Evolutionary conservation across 495 filamentous ascomycete genomes (phyloP).

Genomic region (Lepidopterella palustris): DNA sequence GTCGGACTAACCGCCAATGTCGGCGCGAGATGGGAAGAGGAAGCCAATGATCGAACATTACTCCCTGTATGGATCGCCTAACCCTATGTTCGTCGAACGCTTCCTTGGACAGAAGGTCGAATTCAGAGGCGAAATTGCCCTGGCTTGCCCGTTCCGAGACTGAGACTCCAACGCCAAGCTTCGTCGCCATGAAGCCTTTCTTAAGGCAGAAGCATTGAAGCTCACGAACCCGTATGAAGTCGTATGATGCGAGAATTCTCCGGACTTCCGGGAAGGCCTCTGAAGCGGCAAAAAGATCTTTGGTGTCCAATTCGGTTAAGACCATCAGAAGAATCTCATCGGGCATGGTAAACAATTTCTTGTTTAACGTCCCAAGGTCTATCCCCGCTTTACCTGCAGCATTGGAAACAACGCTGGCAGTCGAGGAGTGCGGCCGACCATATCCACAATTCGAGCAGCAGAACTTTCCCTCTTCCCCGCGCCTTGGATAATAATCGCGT

Average conservation of each 20-base stretch:
- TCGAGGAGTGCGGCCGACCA: not conserved
- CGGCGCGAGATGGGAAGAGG: conserved; percentile 44
- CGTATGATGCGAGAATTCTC: conserved; percentile 34
- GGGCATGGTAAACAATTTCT: conserved; percentile 29
- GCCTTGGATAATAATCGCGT: not conserved
- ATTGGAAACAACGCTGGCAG: too few relatives aligned
- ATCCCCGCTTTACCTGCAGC: too few relatives aligned
- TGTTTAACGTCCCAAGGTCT: too few relatives aligned
- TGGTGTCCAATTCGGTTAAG: conserved; percentile 35
- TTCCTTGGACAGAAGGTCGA: conserved; percentile 43
- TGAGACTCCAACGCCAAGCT: conserved; percentile 45
- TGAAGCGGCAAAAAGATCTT: conserved; percentile 38
- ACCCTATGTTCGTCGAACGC: conserved; percentile 35
- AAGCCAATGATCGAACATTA: conserved; percentile 42
- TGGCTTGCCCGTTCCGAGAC: conserved; percentile 4
- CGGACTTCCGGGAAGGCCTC: conserved; percentile 38
- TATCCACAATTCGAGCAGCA: not conserved
- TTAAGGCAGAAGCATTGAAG: conserved; percentile 49
- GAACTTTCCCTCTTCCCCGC: not conserved
- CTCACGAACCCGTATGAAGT: conserved; percentile 43
- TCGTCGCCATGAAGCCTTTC: conserved; percentile 34
- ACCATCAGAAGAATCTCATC: conserved; percentile 41
- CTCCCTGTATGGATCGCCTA: conserved; percentile 38
- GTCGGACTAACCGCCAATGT: conserved; percentile 41
- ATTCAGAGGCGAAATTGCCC: conserved; percentile 38